Conservation (phyloP, 2,329 filamentous ascomycete genomes). For the Alternaria novae-zelandiae region DNA sequence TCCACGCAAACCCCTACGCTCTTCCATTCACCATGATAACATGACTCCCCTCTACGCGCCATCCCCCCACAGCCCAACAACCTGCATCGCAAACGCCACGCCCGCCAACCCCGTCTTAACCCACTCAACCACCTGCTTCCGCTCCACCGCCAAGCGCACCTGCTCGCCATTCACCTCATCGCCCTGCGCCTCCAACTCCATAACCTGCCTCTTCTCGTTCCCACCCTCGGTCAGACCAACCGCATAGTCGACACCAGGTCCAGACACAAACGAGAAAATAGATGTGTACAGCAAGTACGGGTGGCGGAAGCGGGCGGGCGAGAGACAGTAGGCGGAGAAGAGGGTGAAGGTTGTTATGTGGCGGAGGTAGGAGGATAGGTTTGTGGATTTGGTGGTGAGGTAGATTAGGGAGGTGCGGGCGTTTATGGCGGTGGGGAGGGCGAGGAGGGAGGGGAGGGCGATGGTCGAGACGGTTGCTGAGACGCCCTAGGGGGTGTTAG, state of each 20-base stretch:
- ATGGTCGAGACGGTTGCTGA: conserved; percentile 83
- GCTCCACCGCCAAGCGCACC: conserved; percentile 55
- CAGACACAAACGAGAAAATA: conserved; percentile 63
- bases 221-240: conserved; percentile 31
- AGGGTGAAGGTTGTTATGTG: conserved; percentile 74
- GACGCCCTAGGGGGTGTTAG: conserved; percentile 69
- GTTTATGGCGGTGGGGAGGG: conserved; percentile 76
- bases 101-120: conserved; percentile 52
- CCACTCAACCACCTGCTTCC: conserved; percentile 51
- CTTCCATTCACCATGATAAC: not conserved
- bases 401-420: conserved; percentile 66
- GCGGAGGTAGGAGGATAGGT: conserved; percentile 66
- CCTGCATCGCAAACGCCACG: conserved; percentile 54
- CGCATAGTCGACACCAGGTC: conserved; percentile 49
- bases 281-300: conserved; percentile 91
- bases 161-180: conserved; percentile 58
- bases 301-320: conserved; percentile 76
- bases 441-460: conserved; percentile 79
- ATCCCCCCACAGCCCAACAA: conserved; percentile 59
- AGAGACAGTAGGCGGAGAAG: conserved; percentile 77
- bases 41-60: conserved; percentile 28
- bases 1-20: too few species aligned
- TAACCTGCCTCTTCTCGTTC: conserved; percentile 28
- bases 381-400: conserved; percentile 64
- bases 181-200: conserved; percentile 43